Conservation (phyloP, 768 basidiomycete species). For the Agaricus sinodeliciosus region DNA sequence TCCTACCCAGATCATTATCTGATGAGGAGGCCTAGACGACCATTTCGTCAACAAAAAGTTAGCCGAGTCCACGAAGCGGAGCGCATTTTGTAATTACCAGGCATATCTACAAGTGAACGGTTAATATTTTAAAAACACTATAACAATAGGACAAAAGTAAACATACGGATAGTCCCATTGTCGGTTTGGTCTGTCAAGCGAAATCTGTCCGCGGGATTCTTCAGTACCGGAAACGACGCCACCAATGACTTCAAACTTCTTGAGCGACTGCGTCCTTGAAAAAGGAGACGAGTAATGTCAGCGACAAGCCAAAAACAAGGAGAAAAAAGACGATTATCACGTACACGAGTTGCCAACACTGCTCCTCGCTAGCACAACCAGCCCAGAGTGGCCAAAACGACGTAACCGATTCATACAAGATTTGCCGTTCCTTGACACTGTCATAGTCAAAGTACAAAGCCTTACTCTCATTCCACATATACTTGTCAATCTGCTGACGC, state of each 20-base stretch:
- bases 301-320: neutral
- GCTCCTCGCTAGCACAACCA: conserved; percentile 93
- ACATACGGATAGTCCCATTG: conserved; percentile 98
- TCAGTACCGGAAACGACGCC: conserved; percentile 96
- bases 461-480: conserved; percentile 97
- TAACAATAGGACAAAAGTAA: conserved; percentile 4
- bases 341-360: conserved; percentile 89
- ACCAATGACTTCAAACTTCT: conserved; percentile 95
- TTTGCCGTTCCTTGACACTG: conserved; percentile 85
- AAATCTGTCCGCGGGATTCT: conserved; percentile 92
- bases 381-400: conserved; percentile 97
- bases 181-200: conserved; percentile 92
- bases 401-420: conserved; percentile 95
- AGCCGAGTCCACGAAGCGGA: no score
- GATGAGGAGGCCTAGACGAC: conserved; percentile 79
- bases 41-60: neutral
- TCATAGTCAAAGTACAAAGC: conserved; percentile 96
- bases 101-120: conserved; percentile 45
- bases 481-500: conserved; percentile 81
- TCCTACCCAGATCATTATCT: conserved; percentile 98
- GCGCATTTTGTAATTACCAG: conserved; percentile 33
- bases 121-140: conserved; percentile 12
- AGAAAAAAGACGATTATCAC: conserved; percentile 25
- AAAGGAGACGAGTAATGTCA: conserved; percentile 13
- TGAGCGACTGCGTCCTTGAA: conserved; percentile 75